Evolutionary conservation across 192 early-diverging fungal species (phyloP), one percentile per base, ranked within the genome.

Genomic region (Fimicolochytrium jonesii): DNA sequence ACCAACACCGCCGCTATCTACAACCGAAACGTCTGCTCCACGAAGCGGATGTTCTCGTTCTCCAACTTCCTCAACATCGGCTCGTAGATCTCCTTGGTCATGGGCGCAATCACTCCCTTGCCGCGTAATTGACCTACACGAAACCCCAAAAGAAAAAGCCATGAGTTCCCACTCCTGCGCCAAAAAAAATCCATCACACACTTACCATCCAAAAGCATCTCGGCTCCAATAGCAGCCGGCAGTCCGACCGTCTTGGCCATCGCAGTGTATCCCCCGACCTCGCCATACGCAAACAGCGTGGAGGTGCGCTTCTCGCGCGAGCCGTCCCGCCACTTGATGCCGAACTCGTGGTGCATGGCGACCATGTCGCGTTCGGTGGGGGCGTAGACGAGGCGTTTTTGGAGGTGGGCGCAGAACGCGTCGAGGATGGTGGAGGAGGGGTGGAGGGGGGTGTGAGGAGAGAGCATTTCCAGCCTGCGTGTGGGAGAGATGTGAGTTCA

Each of bases 191-290:
- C 10, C 9, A n/a, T 18, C 9, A 22, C 10, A 31, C 7, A 33
- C 63, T 81, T 79, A 70, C 95, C 95, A 67, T 94, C 87, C 56
- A 99, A 77, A 7, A 99, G 84, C 69, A 96, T 74, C 77, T 96
- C 88, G 11, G 86, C 85, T 28, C 92, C 93, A 82, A 99, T 93
- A 69, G 92, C 97, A 50, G 92, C 95, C 32, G 97, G 97, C 20
- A 92, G 84, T 59, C 97, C 97, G 35, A 99, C 97, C 26, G 93
- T 91, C 67, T 86, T 93, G 53, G 97, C 94, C 97, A 99, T 99
- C 35, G 97, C 95, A 41, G 87, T 84, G 82, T 86, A 88, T 23
- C 88, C 90, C 64, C 80, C 78, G 18, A 92, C 90, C 53, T 90
- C 87, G 61, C 95, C 97, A 74, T 92, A 97, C 71, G 90, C 90